phyloP scores from a whole-genome alignment of 78 protist genomes.

The Creolimax fragrantissima region DNA sequence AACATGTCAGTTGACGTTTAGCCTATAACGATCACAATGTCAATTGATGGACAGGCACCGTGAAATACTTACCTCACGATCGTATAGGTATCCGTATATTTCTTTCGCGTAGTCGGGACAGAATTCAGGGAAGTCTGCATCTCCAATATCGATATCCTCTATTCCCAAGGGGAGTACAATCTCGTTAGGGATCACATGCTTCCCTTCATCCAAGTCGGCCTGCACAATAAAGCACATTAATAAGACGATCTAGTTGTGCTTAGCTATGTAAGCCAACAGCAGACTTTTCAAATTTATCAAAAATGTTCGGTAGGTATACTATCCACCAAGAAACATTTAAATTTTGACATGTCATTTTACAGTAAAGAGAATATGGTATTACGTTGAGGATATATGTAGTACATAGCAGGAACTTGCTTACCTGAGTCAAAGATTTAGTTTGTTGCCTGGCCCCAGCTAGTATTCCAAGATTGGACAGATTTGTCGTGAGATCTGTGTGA shows the following conservation, averaged over 20 bases:
- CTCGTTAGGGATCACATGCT: background rate
- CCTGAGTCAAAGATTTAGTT: too few species aligned
- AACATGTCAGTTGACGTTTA: background rate
- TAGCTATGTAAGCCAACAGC: too few species aligned
- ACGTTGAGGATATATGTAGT: too few species aligned
- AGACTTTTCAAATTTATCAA: too few species aligned
- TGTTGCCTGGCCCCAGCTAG: too few species aligned
- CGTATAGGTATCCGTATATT: background rate
- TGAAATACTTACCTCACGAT: background rate
- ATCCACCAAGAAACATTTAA: too few species aligned
- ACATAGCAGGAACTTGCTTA: too few species aligned
- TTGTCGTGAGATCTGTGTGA: background rate
- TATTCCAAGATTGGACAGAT: background rate
- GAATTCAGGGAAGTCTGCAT: background rate
- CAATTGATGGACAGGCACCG: background rate
- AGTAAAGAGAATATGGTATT: too few species aligned
- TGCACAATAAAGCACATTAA: background rate
- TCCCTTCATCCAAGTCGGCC: background rate
- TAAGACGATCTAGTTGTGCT: too few species aligned
- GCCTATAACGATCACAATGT: background rate
- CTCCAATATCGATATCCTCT: background rate
- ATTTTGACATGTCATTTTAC: too few species aligned
- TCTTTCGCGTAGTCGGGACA: background rate
- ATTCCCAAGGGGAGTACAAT: background rate
- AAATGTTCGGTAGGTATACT: too few species aligned